A percentile compares a stretch with the other conserved stretches of the same genome.
Conservation (phyloP, 148 eudicot genomes). For the Dianthus caryophyllus region DNA sequence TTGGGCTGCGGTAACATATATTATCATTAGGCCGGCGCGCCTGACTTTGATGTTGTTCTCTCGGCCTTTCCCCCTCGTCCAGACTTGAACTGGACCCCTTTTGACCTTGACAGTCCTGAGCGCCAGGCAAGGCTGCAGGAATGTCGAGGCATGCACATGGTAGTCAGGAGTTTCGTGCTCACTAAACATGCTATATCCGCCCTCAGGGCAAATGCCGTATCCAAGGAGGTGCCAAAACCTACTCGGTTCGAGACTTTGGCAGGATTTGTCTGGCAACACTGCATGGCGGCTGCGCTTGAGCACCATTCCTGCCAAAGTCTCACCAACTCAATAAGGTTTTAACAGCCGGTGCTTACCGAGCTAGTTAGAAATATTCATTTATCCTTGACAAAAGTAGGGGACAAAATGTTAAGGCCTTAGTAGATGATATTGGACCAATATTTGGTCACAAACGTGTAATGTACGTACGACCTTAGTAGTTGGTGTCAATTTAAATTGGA, state of each 20-base stretch:
- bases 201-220: background rate
- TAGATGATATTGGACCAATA: background rate
- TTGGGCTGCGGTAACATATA: constrained; percentile 7
- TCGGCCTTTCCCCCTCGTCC: constrained; percentile 8
- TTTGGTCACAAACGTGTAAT: background rate
- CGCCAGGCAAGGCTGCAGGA: background rate
- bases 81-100: background rate
- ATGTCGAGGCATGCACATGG: background rate
- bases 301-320: constrained; percentile 7
- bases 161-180: constrained; percentile 8
- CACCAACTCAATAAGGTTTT: no score
- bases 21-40: background rate
- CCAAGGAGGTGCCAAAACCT: background rate
- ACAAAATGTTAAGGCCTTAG: background rate
- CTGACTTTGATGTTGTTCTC: background rate
- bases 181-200: background rate
- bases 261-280: constrained; percentile 7
- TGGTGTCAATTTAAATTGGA: constrained; percentile 9
- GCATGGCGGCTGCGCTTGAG: background rate
- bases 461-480: constrained; percentile 5
- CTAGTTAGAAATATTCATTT: background rate
- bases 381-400: background rate
- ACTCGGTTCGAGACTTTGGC: constrained; percentile 6
- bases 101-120: background rate
- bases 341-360: background rate